Conservation (phyloP, 768 basidiomycete genomes). For the Amyloporia xantha region DNA sequence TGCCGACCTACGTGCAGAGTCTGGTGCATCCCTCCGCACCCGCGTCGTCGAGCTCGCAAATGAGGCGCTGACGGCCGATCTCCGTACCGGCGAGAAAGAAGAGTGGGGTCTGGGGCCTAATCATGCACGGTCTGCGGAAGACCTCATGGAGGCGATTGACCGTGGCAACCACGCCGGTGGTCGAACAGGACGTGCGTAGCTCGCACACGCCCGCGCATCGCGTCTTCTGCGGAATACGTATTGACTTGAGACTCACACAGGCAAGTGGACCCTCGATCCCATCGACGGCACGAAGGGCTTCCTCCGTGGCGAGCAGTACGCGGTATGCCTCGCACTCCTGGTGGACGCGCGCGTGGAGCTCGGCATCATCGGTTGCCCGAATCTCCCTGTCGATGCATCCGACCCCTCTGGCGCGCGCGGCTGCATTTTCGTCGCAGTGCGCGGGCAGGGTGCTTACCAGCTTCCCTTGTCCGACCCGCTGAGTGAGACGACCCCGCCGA, state of each 20-base stretch:
- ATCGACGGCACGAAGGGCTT: constrained; percentile 61
- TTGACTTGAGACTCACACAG: constrained; percentile 6
- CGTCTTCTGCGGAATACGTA: neutral
- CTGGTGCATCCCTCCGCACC: constrained; percentile 38
- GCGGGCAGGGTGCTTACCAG: constrained; percentile 80
- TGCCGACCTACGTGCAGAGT: constrained; percentile 55
- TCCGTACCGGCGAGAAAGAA: constrained; percentile 47
- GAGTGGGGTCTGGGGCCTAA: constrained; percentile 72
- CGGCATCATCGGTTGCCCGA: constrained; percentile 70
- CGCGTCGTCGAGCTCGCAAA: constrained; percentile 81
- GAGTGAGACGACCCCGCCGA: constrained; percentile 39
- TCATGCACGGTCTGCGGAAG: constrained; percentile 40
- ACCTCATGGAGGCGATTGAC: constrained; percentile 84
- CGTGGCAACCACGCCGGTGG: constrained; percentile 74
- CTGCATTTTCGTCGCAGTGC: constrained; percentile 80
- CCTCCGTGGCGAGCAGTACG: constrained; percentile 55
- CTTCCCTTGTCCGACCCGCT: constrained; percentile 45
- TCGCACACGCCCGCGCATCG: neutral
- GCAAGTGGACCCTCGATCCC: constrained; percentile 41
- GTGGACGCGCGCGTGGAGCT: constrained; percentile 44
- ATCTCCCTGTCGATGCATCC: constrained; percentile 65
- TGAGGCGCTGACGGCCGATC: constrained; percentile 56
- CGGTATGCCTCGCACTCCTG: constrained; percentile 52
- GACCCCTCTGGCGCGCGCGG: constrained; percentile 60
- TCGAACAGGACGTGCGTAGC: constrained; percentile 59